phyloP scores from a whole-genome alignment of 2,329 filamentous ascomycete species.

The Cercospora zeina region DNA sequence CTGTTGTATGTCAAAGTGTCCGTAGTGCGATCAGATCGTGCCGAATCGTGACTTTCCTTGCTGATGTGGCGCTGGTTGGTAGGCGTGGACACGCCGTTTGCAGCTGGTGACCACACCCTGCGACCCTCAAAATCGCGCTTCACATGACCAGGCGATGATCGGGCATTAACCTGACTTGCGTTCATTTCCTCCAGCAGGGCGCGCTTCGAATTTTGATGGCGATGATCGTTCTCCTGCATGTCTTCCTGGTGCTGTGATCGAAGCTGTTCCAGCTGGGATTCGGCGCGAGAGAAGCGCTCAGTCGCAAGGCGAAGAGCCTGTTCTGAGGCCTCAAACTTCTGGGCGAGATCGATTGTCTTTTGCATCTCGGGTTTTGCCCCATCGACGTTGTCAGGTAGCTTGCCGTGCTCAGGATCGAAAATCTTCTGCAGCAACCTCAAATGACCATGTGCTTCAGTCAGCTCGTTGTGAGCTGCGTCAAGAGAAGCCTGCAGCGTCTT shows the following conservation, averaged over 20 bases:
- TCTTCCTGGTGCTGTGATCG: slow-evolving; percentile 72
- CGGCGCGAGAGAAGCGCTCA: slow-evolving; percentile 77
- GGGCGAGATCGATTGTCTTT: slow-evolving; percentile 71
- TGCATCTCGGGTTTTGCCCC: slow-evolving; percentile 67
- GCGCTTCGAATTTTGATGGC: slow-evolving; percentile 65
- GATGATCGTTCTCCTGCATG: slow-evolving; percentile 63
- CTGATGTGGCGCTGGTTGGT: slow-evolving; percentile 66
- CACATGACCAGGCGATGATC: slow-evolving; percentile 72
- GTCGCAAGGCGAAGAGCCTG: slow-evolving; percentile 81
- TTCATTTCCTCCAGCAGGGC: slow-evolving; percentile 84
- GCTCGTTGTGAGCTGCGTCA: slow-evolving; percentile 76
- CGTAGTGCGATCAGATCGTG: slow-evolving; percentile 78
- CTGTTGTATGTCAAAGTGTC: slow-evolving; percentile 84
- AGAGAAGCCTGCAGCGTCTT: slow-evolving; percentile 76
- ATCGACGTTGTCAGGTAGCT: slow-evolving; percentile 63
- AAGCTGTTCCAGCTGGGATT: slow-evolving; percentile 76
- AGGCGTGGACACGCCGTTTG: slow-evolving; percentile 66
- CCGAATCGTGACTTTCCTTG: slow-evolving; percentile 71
- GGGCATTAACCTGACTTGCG: slow-evolving; percentile 71
- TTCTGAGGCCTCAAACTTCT: slow-evolving; percentile 84
- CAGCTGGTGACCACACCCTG: slow-evolving; percentile 67
- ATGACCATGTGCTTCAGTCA: slow-evolving; percentile 76
- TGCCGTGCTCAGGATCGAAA: slow-evolving; percentile 68
- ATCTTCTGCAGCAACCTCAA: slow-evolving; percentile 80
- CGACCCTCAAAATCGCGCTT: slow-evolving; percentile 60